phyloP scores from a whole-genome alignment of 805 yeast genomes.

The Kodamaea jinghongensis region DNA sequence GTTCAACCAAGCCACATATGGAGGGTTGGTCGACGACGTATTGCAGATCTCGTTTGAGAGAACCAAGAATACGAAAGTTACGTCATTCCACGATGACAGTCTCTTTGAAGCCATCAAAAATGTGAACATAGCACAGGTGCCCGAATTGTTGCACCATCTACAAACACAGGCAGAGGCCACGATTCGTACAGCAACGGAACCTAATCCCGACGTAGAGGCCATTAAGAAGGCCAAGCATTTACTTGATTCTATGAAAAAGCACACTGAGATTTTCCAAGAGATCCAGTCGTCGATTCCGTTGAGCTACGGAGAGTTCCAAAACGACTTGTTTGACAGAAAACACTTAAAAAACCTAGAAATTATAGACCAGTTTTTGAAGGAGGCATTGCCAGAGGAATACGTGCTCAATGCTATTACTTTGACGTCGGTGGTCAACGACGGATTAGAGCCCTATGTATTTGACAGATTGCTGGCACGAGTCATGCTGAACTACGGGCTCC shows the following conservation, averaged over 20 bases:
- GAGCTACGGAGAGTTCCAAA: conserved; percentile 45
- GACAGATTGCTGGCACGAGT: conserved; percentile 53
- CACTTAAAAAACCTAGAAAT: conserved; percentile 29
- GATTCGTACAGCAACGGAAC: conserved; percentile 70
- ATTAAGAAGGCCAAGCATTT: no score
- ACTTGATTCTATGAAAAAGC: conserved; percentile 32
- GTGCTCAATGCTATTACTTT: conserved; percentile 55
- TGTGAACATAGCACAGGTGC: conserved; percentile 36
- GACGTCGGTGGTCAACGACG: conserved; percentile 62
- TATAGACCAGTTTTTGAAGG: conserved; percentile 38
- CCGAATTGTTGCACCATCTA: conserved; percentile 32
- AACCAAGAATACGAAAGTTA: neutral
- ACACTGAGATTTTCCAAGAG: conserved; percentile 68
- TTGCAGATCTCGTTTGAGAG: conserved; percentile 43
- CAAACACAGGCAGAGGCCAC: conserved; percentile 70
- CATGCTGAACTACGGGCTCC: conserved; percentile 63
- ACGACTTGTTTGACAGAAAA: conserved; percentile 55
- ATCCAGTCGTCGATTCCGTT: conserved; percentile 8
- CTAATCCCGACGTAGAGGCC: conserved; percentile 54
- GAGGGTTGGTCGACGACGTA: conserved; percentile 77
- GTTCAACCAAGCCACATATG: conserved; percentile 74
- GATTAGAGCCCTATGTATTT: conserved; percentile 64
- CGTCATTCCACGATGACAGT: no score
- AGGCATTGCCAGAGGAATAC: conserved; percentile 36
- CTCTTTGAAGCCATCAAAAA: no score